phyloP scores from a whole-genome alignment of 2,329 filamentous ascomycete genomes.

The Lasiodiplodia theobromae region DNA sequence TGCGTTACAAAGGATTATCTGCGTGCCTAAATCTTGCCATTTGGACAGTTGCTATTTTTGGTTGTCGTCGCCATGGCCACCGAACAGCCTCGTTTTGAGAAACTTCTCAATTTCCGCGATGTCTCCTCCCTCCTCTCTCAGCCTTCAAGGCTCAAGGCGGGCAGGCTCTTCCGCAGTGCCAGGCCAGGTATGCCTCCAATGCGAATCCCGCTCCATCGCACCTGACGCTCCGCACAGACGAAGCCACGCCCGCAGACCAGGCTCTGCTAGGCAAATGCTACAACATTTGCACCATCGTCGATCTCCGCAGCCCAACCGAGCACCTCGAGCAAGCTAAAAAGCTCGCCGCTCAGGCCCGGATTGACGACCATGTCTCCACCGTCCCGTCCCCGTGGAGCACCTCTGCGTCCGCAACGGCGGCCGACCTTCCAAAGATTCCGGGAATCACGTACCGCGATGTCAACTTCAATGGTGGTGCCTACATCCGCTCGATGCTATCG shows the following conservation, averaged over 20 bases:
- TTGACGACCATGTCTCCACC: slow-evolving; percentile 48
- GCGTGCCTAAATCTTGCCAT: neutral
- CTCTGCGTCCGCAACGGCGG: slow-evolving; percentile 52
- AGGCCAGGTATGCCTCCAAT: slow-evolving; percentile 39
- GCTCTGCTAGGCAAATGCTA: slow-evolving; percentile 64
- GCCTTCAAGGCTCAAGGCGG: slow-evolving; percentile 35
- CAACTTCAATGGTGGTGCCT: slow-evolving; percentile 75
- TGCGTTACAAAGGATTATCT: neutral
- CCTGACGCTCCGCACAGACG: slow-evolving; percentile 58
- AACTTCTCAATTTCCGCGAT: slow-evolving; percentile 48
- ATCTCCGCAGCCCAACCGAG: slow-evolving; percentile 81
- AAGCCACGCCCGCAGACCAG: slow-evolving; percentile 72
- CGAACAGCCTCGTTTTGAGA: slow-evolving; percentile 34
- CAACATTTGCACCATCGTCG: slow-evolving; percentile 75
- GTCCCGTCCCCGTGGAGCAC: slow-evolving; percentile 6
- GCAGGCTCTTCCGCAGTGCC: slow-evolving; percentile 44
- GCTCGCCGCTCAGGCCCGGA: slow-evolving; percentile 51
- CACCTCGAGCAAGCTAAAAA: slow-evolving; percentile 73
- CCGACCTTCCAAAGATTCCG: slow-evolving; percentile 66
- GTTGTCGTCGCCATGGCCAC: slow-evolving; percentile 9
- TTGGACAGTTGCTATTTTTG: neutral
- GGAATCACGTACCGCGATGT: slow-evolving; percentile 70
- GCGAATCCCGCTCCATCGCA: neutral
- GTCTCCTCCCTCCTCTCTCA: slow-evolving; percentile 19
- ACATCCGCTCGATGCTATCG: slow-evolving; percentile 72